Percentiles rank a stretch among this genome's conserved stretches.
phyloP scores from a whole-genome alignment of 2,329 filamentous ascomycete genomes.

The Nothopassalora personata region DNA sequence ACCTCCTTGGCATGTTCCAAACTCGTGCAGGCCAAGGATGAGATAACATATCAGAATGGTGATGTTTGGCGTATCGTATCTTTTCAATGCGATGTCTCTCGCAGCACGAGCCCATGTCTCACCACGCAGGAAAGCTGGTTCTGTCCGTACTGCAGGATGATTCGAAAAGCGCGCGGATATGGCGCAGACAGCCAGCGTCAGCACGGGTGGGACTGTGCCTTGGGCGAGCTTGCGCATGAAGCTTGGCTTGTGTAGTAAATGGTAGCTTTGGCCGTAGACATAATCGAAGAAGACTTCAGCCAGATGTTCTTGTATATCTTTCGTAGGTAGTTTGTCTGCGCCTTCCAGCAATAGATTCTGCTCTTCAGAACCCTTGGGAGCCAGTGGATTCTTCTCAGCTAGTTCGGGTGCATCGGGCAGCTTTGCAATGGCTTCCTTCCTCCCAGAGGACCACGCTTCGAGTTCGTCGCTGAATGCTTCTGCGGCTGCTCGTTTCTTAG shows the following conservation, averaged over 20 bases:
- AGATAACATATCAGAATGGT: constrained; percentile 89
- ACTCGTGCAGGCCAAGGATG: constrained; percentile 86
- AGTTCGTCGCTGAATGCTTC: constrained; percentile 81
- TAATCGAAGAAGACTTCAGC: constrained; percentile 94
- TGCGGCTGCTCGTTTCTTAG: constrained; percentile 76
- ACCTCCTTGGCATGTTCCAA: constrained; percentile 93
- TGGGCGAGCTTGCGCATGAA: constrained; percentile 85
- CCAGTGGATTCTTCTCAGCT: constrained; percentile 9
- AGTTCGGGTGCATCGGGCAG: constrained; percentile 23
- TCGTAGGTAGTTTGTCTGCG: constrained; percentile 71
- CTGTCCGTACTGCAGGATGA: constrained; percentile 71
- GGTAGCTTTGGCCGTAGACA: constrained; percentile 91
- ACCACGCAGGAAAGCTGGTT: constrained; percentile 77
- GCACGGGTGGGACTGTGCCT: constrained; percentile 77
- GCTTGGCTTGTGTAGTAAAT: constrained; percentile 90
- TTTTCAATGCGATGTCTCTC: constrained; percentile 77
- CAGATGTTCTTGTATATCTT: constrained; percentile 87
- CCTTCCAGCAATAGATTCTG: constrained; percentile 76
- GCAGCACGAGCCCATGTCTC: constrained; percentile 86
- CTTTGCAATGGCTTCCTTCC: constrained; percentile 39
- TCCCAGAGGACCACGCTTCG: constrained; percentile 63
- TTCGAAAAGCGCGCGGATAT: constrained; percentile 92
- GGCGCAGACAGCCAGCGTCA: constrained; percentile 90
- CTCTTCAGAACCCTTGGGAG: constrained; percentile 58
- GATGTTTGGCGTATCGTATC: constrained; percentile 93